Evolutionary conservation across 176 grass and related monocot genomes (phyloP).

Genomic region (Aegilops tauschii): DNA sequence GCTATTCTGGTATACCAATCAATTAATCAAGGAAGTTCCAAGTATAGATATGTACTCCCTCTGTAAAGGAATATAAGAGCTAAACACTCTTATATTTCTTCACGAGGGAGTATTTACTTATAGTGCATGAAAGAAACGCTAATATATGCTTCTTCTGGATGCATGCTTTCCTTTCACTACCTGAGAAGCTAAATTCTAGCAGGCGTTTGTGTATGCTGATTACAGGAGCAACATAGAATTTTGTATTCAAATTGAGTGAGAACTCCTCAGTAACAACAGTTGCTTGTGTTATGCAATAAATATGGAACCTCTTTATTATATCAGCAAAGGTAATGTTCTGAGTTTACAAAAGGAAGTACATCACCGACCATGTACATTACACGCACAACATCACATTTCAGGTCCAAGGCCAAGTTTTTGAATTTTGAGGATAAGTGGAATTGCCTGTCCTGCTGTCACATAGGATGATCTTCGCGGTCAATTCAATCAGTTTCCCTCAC

Average conservation of each 20-base stretch:
- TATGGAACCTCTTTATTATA: neutral
- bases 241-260: neutral
- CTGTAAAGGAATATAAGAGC: too few relatives aligned
- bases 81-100: too few relatives aligned
- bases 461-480: constrained; percentile 3
- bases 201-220: neutral
- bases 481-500: neutral
- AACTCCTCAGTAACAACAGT: neutral
- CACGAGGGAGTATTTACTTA: too few relatives aligned
- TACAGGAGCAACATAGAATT: neutral
- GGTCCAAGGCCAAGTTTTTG: neutral
- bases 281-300: neutral
- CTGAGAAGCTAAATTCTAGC: neutral
- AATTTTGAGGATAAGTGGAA: neutral
- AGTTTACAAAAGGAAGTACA: constrained; percentile 23
- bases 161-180: neutral
- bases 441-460: neutral
- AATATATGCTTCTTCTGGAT: neutral
- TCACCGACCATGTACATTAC: neutral
- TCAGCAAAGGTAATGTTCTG: constrained; percentile 15
- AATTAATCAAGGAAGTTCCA: neutral
- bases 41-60: too few relatives aligned
- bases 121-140: neutral
- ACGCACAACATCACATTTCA: neutral
- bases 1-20: neutral